Conservation (phyloP, 192 early-diverging fungal genomes). For the Backusella tuberculispora region DNA sequence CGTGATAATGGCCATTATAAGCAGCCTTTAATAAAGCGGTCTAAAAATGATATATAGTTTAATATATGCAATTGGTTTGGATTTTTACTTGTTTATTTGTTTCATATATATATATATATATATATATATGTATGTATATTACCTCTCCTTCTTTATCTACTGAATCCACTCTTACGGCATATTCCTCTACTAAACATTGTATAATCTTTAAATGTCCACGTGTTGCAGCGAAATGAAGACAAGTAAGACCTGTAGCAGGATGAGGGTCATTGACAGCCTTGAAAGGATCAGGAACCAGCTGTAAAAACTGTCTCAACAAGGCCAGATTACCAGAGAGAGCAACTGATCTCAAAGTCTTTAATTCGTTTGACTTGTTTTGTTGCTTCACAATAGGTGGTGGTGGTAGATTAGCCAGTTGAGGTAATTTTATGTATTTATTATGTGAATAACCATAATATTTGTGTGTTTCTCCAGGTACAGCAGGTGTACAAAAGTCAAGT, state of each 20-base stretch:
- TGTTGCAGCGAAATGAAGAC: constrained; percentile 63
- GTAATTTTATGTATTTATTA: constrained; percentile 50
- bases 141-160: constrained; percentile 73
- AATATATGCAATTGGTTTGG: not conserved
- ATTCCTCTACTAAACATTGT: constrained; percentile 57
- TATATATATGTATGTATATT: constrained; percentile 13
- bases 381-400: constrained; percentile 19
- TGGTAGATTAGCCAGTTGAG: constrained; percentile 18
- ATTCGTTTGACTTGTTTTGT: constrained; percentile 12
- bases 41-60: constrained; percentile 41
- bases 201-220: constrained; percentile 63
- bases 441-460: constrained; percentile 60
- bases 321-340: constrained; percentile 41
- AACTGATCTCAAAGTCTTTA: constrained; percentile 27
- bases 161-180: constrained; percentile 61
- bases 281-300: constrained; percentile 38
- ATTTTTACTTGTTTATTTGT: not conserved
- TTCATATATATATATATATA: not conserved
- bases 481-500: constrained; percentile 57
- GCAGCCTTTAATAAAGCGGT: constrained; percentile 77
- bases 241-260: constrained; percentile 58
- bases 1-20: constrained; percentile 61
- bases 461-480: constrained; percentile 61
- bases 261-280: constrained; percentile 54
- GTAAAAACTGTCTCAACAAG: constrained; percentile 46